phyloP scores from a whole-genome alignment of 2,329 filamentous ascomycete genomes.

The Fusarium sp. region DNA sequence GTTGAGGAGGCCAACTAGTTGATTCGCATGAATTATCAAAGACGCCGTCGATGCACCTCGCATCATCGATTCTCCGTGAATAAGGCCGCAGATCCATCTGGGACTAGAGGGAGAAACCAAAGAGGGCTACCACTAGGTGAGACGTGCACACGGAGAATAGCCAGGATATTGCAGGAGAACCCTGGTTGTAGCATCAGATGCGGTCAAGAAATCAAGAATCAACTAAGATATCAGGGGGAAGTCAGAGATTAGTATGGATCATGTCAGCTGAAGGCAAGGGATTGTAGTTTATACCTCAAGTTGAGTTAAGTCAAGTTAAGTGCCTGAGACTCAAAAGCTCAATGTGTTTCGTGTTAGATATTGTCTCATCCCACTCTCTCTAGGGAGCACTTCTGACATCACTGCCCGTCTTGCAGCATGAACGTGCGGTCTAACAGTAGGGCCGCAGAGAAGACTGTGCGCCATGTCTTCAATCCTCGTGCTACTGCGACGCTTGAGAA shows the following conservation, averaged over 20 bases:
- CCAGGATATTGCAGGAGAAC: constrained; percentile 36
- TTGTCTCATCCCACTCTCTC: constrained; percentile 26
- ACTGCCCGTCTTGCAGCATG: constrained; percentile 22
- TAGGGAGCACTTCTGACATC: constrained; percentile 40
- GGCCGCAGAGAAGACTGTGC: constrained; percentile 35
- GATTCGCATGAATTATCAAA: constrained; percentile 23
- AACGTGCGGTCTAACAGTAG: constrained; percentile 16
- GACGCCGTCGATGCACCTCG: constrained; percentile 1
- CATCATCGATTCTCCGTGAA: constrained; percentile 32
- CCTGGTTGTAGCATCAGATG: constrained; percentile 33
- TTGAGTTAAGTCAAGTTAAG: constrained; percentile 11
- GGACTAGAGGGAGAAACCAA: constrained; percentile 18
- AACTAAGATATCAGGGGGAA: constrained; percentile 10
- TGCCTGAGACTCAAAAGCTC: constrained; percentile 21
- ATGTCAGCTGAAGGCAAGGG: constrained; percentile 13
- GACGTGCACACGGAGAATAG: constrained; percentile 45
- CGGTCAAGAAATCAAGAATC: constrained; percentile 38
- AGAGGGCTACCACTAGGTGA: constrained; percentile 33
- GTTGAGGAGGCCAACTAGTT: constrained; percentile 28
- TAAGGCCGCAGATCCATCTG: constrained; percentile 38
- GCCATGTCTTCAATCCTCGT: constrained; percentile 32
- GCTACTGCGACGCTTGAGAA: constrained; percentile 15
- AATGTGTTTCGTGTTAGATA: constrained; percentile 23
- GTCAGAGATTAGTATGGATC: constrained; percentile 31
- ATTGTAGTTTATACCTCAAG: background rate